These are phyloP conservation scores for Aspergillus sergii DNA, from an alignment of 2,329 filamentous ascomycete species.

Conservation along the genomic window DNA sequence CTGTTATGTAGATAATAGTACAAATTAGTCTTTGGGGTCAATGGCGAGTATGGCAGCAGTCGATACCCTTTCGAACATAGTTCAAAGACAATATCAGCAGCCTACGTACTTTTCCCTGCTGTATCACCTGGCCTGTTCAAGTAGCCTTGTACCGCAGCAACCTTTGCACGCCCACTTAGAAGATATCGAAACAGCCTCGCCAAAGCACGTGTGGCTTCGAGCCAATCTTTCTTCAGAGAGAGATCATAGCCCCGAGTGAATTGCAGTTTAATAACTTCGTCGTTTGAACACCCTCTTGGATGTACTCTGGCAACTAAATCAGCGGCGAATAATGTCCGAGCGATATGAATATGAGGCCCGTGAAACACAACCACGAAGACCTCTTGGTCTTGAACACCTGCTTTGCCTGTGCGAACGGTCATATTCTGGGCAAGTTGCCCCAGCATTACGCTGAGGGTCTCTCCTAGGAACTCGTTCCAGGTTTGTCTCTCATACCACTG, in stretches of 20 bases:
- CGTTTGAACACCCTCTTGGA: slow-evolving; percentile 1
- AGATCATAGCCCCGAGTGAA: slow-evolving; percentile 18
- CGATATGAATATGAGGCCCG: slow-evolving; percentile 6
- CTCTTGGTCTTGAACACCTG: slow-evolving; percentile 2
- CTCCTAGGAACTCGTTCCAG: slow-evolving; percentile 12
- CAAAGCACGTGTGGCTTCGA: slow-evolving; percentile 16
- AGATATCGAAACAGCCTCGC: slow-evolving; percentile 17
- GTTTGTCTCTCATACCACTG: slow-evolving; percentile 15
- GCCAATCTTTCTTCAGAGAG: slow-evolving; percentile 15
- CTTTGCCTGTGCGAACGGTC: background rate
- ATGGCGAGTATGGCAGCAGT: no score
- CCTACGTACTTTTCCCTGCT: no score
- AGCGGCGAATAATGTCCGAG: background rate
- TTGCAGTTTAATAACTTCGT: slow-evolving; percentile 4
- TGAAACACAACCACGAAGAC: slow-evolving; percentile 14
- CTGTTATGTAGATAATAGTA: no score
- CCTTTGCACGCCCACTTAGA: slow-evolving; percentile 16
- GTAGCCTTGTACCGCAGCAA: slow-evolving; percentile 11
- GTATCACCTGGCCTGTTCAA: background rate
- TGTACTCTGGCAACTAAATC: slow-evolving; percentile 4
- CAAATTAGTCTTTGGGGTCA: no score
- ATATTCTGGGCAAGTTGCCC: slow-evolving; percentile 15
- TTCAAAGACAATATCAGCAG: no score
- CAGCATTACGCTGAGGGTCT: slow-evolving; percentile 16
- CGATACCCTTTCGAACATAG: no score